Percentiles rank a stretch among this genome's conserved stretches.
Evolutionary conservation across 2,329 filamentous ascomycete genomes (phyloP).

Genomic region (Xenoacremonium recifei): DNA sequence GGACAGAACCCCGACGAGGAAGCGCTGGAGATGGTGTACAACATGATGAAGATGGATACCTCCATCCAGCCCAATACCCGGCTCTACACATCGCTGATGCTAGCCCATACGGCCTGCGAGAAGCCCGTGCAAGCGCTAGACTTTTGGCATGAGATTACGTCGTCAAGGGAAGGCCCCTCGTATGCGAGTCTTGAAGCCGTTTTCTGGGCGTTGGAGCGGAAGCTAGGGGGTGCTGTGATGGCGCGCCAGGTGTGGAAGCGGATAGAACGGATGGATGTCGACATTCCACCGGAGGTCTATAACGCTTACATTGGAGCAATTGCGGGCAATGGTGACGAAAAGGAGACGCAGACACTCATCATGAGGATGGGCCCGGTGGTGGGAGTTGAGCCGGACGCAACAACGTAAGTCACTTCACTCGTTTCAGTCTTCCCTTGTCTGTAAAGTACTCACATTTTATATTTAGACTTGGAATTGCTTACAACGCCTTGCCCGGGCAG

Average conservation of each 20-base stretch:
- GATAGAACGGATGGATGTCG: slow-evolving; percentile 72
- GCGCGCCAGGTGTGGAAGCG: slow-evolving; percentile 70
- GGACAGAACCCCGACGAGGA: slow-evolving; percentile 53
- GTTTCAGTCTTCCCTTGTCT: background rate
- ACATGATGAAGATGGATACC: slow-evolving; percentile 93
- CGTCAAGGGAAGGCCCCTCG: slow-evolving; percentile 80
- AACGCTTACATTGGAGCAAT: slow-evolving; percentile 75
- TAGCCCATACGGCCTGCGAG: slow-evolving; percentile 74
- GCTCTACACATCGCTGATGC: slow-evolving; percentile 82
- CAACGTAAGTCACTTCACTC: slow-evolving; percentile 61
- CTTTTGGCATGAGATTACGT: slow-evolving; percentile 83
- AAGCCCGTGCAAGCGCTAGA: slow-evolving; percentile 66
- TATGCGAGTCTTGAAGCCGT: slow-evolving; percentile 78
- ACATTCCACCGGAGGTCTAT: slow-evolving; percentile 71
- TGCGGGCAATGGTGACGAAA: slow-evolving; percentile 68
- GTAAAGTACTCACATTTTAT: slow-evolving; percentile 11
- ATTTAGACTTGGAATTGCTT: slow-evolving; percentile 71
- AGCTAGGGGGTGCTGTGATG: slow-evolving; percentile 54
- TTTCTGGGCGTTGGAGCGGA: slow-evolving; percentile 73
- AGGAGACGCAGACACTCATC: slow-evolving; percentile 66
- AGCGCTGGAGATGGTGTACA: slow-evolving; percentile 75
- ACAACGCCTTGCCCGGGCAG: slow-evolving; percentile 68
- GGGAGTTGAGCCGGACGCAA: slow-evolving; percentile 64
- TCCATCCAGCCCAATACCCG: slow-evolving; percentile 72
- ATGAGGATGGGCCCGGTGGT: slow-evolving; percentile 64